These are phyloP conservation scores for Chrysosporium queenslandicum DNA, from an alignment of 2,329 filamentous ascomycete genomes.

Conservation along the genomic window DNA sequence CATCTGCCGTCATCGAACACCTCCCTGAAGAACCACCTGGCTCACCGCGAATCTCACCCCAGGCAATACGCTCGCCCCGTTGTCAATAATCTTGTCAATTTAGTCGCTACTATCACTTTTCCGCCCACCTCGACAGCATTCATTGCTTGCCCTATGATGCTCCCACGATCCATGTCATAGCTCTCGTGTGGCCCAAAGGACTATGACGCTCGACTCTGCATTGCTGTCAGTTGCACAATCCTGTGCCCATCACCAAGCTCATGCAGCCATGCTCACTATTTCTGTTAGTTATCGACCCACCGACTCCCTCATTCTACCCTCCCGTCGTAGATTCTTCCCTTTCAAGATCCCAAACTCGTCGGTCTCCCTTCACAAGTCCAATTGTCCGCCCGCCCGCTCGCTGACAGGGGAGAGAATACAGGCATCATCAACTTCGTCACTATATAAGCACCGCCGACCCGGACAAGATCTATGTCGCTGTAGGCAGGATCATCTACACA, in stretches of 20 bases:
- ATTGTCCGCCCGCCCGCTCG: background rate
- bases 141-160: background rate
- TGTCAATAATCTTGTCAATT: background rate
- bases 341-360: conserved; percentile 57
- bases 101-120: background rate
- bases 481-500: conserved; percentile 61
- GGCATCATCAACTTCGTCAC: conserved; percentile 57
- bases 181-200: conserved; percentile 17
- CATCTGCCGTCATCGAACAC: conserved; percentile 10
- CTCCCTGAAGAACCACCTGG: background rate
- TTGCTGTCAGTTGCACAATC: conserved; percentile 26
- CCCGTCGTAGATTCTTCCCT: conserved; percentile 56
- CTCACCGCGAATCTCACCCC: background rate
- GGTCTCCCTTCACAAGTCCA: conserved; percentile 22
- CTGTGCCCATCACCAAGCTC: conserved; percentile 5
- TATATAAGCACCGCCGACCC: conserved; percentile 72
- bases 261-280: conserved; percentile 15
- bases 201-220: conserved; percentile 36
- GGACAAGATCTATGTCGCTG: conserved; percentile 75
- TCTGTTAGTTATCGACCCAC: conserved; percentile 52
- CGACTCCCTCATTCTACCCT: conserved; percentile 52
- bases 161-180: conserved; percentile 7
- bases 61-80: background rate
- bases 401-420: conserved; percentile 19
- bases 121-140: background rate